A percentile compares a stretch with the other conserved stretches of the same genome.
Conservation (phyloP, 257 asterid species). For the Nicotiana benthamiana region DNA sequence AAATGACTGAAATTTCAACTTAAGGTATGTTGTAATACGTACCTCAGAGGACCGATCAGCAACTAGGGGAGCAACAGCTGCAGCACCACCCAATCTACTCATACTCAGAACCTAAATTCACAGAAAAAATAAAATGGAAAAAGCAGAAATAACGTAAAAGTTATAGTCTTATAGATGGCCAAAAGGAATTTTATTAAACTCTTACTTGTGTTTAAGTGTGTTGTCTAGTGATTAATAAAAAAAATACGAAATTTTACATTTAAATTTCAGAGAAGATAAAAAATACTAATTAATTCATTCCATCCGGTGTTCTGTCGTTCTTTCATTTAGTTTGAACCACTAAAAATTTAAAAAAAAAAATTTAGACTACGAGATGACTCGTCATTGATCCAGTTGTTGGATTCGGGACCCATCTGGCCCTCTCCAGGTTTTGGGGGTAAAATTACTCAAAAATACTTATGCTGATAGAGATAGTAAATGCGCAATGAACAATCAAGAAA, state of each 20-base stretch:
- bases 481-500: no score
- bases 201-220: no score
- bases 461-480: no score
- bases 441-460: no score
- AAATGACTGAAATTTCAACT: not conserved
- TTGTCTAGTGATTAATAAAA: accelerated
- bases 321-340: no score
- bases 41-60: constrained; percentile 78
- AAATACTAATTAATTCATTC: no score
- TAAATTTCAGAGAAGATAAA: no score
- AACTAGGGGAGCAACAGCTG: constrained; percentile 62
- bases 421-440: accelerated
- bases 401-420: no score
- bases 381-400: no score
- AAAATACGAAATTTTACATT: no score
- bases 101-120: constrained; percentile 67
- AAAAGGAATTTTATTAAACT: not conserved
- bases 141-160: not conserved
- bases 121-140: not conserved
- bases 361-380: no score
- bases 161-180: not conserved
- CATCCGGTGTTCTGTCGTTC: accelerated
- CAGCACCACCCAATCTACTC: constrained; percentile 95
- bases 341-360: no score
- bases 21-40: constrained; percentile 23